Evolutionary conservation across 106 monocot genomes (phyloP).

Genomic region (Chionographis japonica): DNA sequence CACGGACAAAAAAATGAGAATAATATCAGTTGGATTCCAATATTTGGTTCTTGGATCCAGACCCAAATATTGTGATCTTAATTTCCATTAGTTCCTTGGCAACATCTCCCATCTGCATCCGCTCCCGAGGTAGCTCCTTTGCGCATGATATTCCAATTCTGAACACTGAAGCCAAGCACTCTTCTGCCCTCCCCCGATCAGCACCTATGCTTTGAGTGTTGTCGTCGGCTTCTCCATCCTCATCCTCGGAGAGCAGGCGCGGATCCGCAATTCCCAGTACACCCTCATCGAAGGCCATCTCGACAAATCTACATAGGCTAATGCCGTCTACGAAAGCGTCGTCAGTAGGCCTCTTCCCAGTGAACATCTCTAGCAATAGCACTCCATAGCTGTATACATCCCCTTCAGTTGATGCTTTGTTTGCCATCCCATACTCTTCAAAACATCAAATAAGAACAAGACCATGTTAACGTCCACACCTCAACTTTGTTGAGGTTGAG

Average conservation of each 20-base stretch:
- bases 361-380: conserved; percentile 15
- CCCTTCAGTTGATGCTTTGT: neutral
- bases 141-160: neutral
- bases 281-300: neutral
- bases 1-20: no score
- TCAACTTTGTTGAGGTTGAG: neutral
- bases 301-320: neutral
- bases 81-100: no score
- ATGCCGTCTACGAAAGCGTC: neutral
- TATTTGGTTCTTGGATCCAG: no score
- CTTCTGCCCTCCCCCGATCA: no score
- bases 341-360: conserved; percentile 11
- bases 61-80: no score
- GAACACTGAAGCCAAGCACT: neutral
- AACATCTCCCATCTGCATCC: no score
- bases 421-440: conserved; percentile 4
- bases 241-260: neutral
- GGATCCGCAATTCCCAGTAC: conserved; percentile 1
- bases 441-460: neutral
- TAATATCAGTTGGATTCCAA: no score
- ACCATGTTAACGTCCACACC: no score
- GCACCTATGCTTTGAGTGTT: no score
- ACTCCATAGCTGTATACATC: conserved; percentile 16
- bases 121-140: no score
- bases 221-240: neutral